A percentile compares a stretch with the other conserved stretches of the same genome.
phyloP scores from a whole-genome alignment of 345 rosid genomes.

The Camelina neglecta region DNA sequence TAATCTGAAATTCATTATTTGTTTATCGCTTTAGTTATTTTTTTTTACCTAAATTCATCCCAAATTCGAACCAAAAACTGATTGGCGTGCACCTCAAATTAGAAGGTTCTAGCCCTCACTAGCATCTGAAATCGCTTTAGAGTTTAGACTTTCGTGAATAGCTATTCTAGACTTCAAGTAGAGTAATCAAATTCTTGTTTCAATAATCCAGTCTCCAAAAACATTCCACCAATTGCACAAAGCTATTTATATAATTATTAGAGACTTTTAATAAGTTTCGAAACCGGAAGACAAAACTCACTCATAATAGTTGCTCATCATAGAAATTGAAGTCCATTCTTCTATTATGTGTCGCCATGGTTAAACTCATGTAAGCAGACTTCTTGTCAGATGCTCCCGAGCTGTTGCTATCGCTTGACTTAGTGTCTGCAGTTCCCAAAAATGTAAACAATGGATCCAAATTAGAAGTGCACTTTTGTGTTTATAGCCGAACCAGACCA shows the following conservation, averaged over 20 bases:
- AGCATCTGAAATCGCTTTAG: neutral
- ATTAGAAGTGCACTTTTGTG: neutral
- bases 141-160: neutral
- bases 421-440: conserved; percentile 41
- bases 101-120: neutral
- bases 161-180: neutral
- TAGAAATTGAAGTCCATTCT: conserved; percentile 15
- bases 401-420: conserved; percentile 47
- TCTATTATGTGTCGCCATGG: conserved; percentile 13
- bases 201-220: neutral
- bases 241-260: conserved; percentile 1
- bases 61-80: neutral
- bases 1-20: too few relatives aligned
- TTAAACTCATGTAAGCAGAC: conserved; percentile 44
- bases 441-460: neutral
- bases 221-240: neutral
- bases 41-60: neutral
- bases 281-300: conserved; percentile 23
- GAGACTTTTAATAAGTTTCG: neutral
- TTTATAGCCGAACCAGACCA: conserved; percentile 13
- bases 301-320: conserved; percentile 1
- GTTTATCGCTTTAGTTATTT: neutral
- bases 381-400: conserved; percentile 45
- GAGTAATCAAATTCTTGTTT: neutral
- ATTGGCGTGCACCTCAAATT: neutral